A percentile compares a stretch with the other conserved stretches of the same genome.
phyloP scores from a whole-genome alignment of 225 moss, liverwort and hornwort species.

The Ulota crispa region DNA sequence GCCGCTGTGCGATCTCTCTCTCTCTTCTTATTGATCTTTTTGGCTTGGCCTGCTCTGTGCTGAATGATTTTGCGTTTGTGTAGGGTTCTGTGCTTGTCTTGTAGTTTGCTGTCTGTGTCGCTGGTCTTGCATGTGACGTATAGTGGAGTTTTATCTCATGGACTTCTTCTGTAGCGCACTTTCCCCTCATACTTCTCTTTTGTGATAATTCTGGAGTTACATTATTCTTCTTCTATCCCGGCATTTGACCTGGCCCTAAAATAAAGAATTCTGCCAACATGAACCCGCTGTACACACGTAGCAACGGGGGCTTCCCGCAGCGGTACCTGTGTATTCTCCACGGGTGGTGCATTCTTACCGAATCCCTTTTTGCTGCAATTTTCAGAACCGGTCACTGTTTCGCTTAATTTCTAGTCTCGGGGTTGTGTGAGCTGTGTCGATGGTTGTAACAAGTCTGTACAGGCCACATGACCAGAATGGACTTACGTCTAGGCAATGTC shows the following conservation, averaged over 20 bases:
- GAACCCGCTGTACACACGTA: not conserved
- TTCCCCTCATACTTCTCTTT: not conserved
- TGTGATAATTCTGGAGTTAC: not conserved
- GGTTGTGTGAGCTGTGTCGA: not conserved
- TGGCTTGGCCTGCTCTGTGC: not conserved
- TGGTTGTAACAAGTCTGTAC: not conserved
- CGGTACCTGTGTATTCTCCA: not conserved
- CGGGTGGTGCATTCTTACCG: not conserved
- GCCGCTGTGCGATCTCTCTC: not conserved
- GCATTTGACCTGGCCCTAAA: not conserved
- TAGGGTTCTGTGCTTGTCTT: not conserved
- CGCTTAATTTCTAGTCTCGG: not conserved
- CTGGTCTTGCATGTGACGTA: not conserved
- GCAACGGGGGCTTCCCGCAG: not conserved
- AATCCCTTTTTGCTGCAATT: not conserved
- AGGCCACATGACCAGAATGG: conserved; percentile 1
- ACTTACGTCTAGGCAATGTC: not conserved
- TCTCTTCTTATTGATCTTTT: not conserved
- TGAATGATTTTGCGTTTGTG: not conserved
- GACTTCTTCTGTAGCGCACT: not conserved
- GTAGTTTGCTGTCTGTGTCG: not conserved
- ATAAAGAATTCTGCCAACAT: not conserved
- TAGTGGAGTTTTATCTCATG: not conserved
- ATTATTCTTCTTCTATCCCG: not conserved
- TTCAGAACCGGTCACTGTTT: not conserved